These are phyloP conservation scores for Odonthalia washingtoniensis DNA, from an alignment of 31 red algal species.

Conservation along the genomic window DNA sequence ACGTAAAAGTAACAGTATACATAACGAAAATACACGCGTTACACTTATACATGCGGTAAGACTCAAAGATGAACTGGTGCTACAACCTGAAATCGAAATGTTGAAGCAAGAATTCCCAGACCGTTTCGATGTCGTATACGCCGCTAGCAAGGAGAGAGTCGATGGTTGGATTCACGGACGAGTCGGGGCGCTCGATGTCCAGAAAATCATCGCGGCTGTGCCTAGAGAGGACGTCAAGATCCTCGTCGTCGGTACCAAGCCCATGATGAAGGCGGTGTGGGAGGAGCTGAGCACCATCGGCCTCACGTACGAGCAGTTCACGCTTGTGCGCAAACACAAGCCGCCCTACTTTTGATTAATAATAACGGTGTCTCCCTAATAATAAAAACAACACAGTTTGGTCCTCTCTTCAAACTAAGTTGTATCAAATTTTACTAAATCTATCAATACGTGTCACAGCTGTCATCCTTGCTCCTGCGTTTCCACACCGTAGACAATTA, in stretches of 20 bases:
- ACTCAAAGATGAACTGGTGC: conserved; percentile 24
- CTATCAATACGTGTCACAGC: no score
- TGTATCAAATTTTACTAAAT: no score
- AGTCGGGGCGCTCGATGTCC: neutral
- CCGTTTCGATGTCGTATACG: conserved; percentile 10
- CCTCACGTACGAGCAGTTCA: neutral
- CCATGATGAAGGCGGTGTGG: conserved; percentile 52
- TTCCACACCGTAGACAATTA: no score
- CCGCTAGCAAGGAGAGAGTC: conserved; percentile 44
- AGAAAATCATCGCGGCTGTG: neutral
- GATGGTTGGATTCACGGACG: conserved; percentile 34
- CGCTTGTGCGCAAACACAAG: conserved; percentile 36
- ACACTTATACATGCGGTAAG: conserved; percentile 39
- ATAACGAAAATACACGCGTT: conserved; percentile 25
- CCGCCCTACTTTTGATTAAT: no score
- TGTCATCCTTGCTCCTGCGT: no score
- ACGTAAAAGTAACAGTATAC: no score
- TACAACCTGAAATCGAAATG: conserved; percentile 29
- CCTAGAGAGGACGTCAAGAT: conserved; percentile 24
- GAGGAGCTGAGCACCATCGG: conserved; percentile 12
- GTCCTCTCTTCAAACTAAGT: no score
- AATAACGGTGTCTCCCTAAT: no score
- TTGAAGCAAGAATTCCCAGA: conserved; percentile 17
- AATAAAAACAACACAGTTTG: no score
- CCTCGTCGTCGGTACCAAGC: conserved; percentile 47